These are phyloP conservation scores for Luffa aegyptiaca DNA, from an alignment of 306 rosid species.

Conservation along the genomic window DNA sequence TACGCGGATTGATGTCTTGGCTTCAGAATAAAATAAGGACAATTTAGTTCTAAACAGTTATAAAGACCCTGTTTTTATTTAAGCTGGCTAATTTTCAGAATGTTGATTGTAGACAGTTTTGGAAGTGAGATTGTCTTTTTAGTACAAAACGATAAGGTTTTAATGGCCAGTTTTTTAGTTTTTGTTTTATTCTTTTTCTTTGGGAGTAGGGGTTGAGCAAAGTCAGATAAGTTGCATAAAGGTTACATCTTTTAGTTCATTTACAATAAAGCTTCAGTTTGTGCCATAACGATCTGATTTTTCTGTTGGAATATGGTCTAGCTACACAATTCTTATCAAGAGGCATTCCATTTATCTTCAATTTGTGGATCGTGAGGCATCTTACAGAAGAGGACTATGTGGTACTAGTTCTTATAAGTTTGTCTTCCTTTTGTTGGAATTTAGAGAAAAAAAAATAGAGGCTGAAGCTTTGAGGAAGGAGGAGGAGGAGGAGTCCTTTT, in stretches of 20 bases:
- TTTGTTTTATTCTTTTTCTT: not conserved
- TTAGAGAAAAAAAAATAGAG: too few relatives aligned
- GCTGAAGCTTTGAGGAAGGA: too few relatives aligned
- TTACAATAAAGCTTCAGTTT: not conserved
- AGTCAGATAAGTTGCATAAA: not conserved
- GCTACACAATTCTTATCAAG: constrained; percentile 94
- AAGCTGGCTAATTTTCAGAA: not conserved
- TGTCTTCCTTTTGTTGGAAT: not conserved
- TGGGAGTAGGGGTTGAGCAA: not conserved
- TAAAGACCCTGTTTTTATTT: not conserved
- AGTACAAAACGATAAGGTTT: not conserved
- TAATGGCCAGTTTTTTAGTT: not conserved
- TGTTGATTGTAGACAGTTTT: not conserved
- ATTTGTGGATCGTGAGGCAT: constrained; percentile 86
- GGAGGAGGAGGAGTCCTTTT: too few relatives aligned
- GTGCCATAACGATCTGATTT: not conserved
- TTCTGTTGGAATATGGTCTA: constrained; percentile 17
- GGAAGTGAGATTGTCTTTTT: not conserved
- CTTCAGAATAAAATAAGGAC: not conserved
- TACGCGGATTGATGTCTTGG: not conserved
- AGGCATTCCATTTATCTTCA: constrained; percentile 88
- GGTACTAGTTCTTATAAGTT: constrained; percentile 23
- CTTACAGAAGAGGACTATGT: constrained; percentile 82
- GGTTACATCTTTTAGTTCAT: not conserved
- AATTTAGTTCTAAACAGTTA: not conserved